Percentiles rank a stretch among this genome's conserved stretches.
These are phyloP conservation scores for Apiotrichum mycotoxinovorans DNA, from an alignment of 1,284 basidiomycete genomes.

Conservation along the genomic window DNA sequence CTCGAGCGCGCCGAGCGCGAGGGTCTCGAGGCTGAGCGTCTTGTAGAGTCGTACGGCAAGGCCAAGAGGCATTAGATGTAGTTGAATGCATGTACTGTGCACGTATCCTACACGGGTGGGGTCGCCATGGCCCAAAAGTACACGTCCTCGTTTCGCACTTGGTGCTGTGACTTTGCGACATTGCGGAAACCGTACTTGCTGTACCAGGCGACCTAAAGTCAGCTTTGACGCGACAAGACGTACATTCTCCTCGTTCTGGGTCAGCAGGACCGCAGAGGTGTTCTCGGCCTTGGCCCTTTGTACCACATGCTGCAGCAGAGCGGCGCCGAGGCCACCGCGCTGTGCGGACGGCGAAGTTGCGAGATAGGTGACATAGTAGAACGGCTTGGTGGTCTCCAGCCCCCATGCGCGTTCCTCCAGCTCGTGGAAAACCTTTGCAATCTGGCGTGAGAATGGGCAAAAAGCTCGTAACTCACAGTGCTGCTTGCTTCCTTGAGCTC, in stretches of 20 bases:
- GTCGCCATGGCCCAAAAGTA: no score
- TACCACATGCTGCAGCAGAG: background rate
- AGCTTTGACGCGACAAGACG: no score
- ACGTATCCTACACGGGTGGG: no score
- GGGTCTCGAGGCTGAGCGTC: conserved; percentile 67
- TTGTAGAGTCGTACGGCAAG: conserved; percentile 41
- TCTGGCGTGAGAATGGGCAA: background rate
- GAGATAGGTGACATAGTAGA: background rate
- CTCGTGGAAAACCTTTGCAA: background rate
- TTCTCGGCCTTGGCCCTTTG: no score
- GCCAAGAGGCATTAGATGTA: background rate
- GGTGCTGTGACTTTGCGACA: no score
- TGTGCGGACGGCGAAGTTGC: background rate
- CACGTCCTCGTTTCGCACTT: no score
- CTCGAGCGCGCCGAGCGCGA: conserved; percentile 60
- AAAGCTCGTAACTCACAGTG: background rate
- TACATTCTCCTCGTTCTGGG: no score
- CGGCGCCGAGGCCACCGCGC: background rate
- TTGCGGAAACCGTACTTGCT: no score
- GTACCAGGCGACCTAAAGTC: no score
- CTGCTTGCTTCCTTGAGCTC: background rate
- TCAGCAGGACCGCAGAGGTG: no score
- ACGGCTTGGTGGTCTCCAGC: no score
- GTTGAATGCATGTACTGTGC: background rate
- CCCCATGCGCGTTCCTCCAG: background rate